Evolutionary conservation across 805 yeast species (phyloP).

Genomic region (Torulaspora microellipsoides): DNA sequence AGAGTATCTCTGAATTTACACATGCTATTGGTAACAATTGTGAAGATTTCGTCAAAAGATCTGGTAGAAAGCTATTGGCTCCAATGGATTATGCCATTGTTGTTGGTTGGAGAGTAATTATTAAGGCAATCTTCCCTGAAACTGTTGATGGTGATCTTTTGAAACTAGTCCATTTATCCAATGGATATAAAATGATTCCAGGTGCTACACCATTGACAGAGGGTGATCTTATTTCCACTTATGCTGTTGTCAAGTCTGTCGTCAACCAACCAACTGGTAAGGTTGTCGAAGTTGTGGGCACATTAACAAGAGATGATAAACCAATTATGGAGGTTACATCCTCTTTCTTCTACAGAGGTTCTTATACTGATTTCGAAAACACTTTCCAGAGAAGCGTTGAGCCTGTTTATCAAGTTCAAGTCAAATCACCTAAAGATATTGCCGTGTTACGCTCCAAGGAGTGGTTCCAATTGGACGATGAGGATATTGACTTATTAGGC

Average conservation of each 20-base stretch:
- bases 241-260: slow-evolving; percentile 83
- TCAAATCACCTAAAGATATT: slow-evolving; percentile 77
- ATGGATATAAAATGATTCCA: slow-evolving; percentile 88
- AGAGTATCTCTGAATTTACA: slow-evolving; percentile 84
- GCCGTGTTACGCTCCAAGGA: slow-evolving; percentile 93
- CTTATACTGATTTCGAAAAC: slow-evolving; percentile 79
- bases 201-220: slow-evolving; percentile 85
- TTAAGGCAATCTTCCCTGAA: slow-evolving; percentile 96
- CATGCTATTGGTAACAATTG: slow-evolving; percentile 97
- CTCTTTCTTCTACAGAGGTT: slow-evolving; percentile 94
- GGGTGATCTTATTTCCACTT: slow-evolving; percentile 79
- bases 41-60: slow-evolving; percentile 89
- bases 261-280: slow-evolving; percentile 90
- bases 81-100: slow-evolving; percentile 99
- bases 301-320: slow-evolving; percentile 65
- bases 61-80: slow-evolving; percentile 78
- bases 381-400: slow-evolving; percentile 87
- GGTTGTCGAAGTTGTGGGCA: slow-evolving; percentile 91
- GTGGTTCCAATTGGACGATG: slow-evolving; percentile 86
- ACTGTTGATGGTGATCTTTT: slow-evolving; percentile 94
- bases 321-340: slow-evolving; percentile 94
- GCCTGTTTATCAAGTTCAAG: slow-evolving; percentile 74
- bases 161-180: slow-evolving; percentile 89
- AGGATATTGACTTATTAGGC: slow-evolving; percentile 63
- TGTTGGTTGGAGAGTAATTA: slow-evolving; percentile 96